Conservation (phyloP, 371 early-diverging fungal species). For the Mucor velutinosus region DNA sequence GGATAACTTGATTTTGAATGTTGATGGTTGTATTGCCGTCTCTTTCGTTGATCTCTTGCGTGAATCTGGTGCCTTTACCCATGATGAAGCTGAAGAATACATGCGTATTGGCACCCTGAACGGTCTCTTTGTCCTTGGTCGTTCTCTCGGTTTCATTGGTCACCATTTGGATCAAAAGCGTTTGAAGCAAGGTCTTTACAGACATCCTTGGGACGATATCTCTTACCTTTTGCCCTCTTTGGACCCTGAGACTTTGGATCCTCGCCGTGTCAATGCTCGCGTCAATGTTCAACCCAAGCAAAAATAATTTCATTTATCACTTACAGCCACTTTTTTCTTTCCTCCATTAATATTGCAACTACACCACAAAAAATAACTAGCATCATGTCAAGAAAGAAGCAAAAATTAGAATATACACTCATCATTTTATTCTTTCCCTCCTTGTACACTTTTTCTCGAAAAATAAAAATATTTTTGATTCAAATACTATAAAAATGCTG, state of each 20-base stretch:
- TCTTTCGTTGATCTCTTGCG: conserved; percentile 95
- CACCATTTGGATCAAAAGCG: conserved; percentile 98
- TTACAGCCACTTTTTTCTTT: neutral
- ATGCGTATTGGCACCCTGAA: conserved; percentile 95
- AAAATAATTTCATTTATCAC: conserved; percentile 3
- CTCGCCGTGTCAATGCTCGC: conserved; percentile 54
- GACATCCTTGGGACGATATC: conserved; percentile 99
- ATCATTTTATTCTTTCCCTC: neutral
- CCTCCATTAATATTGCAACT: neutral
- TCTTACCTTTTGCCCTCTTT: conserved; percentile 79
- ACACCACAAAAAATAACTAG: neutral
- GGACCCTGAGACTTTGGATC: conserved; percentile 51
- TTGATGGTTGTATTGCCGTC: conserved; percentile 96
- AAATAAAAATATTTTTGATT: conserved; percentile 2
- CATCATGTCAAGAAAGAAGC: neutral
- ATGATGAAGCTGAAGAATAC: conserved; percentile 96
- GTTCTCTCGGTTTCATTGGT: conserved; percentile 95
- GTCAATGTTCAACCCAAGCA: conserved; percentile 46
- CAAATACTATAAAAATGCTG: neutral
- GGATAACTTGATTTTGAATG: conserved; percentile 97
- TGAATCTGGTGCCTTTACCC: conserved; percentile 89
- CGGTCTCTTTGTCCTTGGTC: conserved; percentile 95
- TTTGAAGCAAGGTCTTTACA: conserved; percentile 95
- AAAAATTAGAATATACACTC: neutral
- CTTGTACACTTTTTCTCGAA: neutral